These are phyloP conservation scores for Colletotrichum liaoningense DNA, from an alignment of 2,329 filamentous ascomycete genomes.

Conservation along the genomic window DNA sequence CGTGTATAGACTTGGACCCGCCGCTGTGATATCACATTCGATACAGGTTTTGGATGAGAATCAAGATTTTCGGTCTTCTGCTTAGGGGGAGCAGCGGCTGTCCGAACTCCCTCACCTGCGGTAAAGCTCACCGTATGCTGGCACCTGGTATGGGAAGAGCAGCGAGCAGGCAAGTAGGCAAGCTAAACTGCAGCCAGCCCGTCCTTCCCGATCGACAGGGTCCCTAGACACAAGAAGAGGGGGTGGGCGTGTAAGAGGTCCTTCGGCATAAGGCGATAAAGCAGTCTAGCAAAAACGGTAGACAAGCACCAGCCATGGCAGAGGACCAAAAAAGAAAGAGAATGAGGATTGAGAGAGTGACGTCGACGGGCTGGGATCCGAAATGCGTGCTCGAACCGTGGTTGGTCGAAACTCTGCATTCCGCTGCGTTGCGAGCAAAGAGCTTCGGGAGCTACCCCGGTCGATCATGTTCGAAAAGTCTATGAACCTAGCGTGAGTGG, in stretches of 20 bases:
- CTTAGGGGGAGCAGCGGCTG: background rate
- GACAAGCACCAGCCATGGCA: background rate
- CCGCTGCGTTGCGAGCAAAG: background rate
- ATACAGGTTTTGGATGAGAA: conserved; percentile 8
- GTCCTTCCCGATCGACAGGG: conserved; percentile 8
- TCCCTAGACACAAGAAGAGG: background rate
- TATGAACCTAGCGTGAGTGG: too few relatives aligned
- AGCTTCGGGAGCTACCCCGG: conserved; percentile 1
- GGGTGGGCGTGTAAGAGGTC: background rate
- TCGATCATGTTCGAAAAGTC: background rate
- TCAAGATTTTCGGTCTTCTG: background rate
- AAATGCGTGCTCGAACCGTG: background rate
- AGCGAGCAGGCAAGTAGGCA: too few relatives aligned
- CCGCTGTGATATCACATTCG: conserved; percentile 35
- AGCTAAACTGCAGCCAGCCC: background rate
- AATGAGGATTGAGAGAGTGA: background rate
- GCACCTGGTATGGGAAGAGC: too few relatives aligned
- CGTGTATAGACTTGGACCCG: conserved; percentile 5
- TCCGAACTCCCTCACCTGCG: conserved; percentile 5
- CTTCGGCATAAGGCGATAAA: background rate
- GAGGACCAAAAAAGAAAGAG: too few relatives aligned
- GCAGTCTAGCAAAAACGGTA: background rate
- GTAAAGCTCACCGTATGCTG: too few relatives aligned
- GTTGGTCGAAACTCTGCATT: background rate
- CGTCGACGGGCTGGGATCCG: background rate